Evolutionary conservation across 2,329 filamentous ascomycete genomes (phyloP), one percentile per base, ranked within the genome.

Genomic region (Colletotrichum truncatum): DNA sequence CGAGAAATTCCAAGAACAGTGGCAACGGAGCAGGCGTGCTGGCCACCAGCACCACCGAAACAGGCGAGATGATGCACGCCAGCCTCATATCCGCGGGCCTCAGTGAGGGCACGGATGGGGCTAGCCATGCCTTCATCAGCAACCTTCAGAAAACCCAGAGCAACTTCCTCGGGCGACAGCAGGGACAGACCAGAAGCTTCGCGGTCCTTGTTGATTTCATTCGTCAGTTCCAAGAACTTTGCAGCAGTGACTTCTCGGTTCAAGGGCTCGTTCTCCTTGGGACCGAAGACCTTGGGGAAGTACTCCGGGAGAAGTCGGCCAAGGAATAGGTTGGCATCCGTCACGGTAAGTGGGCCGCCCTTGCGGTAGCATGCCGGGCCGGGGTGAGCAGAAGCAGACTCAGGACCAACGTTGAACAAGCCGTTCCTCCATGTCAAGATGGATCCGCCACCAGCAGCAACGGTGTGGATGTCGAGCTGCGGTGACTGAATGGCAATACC

Each of bases 391-490:
- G 87, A 86, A 2, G 90, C 89, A 25, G 88, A 91, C 70, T 93
- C 90, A 1, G 91, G 91, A 0, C 91, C 91, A 6, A 93, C 91
- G 2, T 89, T 86, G 68, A 93, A 92, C 2, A 93, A 80, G 0
- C 91, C 91, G 65, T 93, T 93, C 64, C 85, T 86, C 84, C 88
- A 93, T 71, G 89, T 90, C 0, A 94, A 80, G 14, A 88, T 82
- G 1, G 87, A 91, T n/a, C 90, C 90, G 66, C 91, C 91, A 16
- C 91, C 91, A 6, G 91, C 91, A 23, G 91, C 91, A 4, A 94
- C 91, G 2, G 92, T 95, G 73, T 93, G 93, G 74, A 95, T 94
- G 70, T 94, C 92, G 1, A 94, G 84, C 73, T 94, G 92, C 0
- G 92, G 92, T 1, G 89, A 91, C 68, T 94, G 91, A 10, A 94